These are phyloP conservation scores for Bimuria novae-zelandiae DNA, from an alignment of 2,329 filamentous ascomycete species.

Conservation along the genomic window DNA sequence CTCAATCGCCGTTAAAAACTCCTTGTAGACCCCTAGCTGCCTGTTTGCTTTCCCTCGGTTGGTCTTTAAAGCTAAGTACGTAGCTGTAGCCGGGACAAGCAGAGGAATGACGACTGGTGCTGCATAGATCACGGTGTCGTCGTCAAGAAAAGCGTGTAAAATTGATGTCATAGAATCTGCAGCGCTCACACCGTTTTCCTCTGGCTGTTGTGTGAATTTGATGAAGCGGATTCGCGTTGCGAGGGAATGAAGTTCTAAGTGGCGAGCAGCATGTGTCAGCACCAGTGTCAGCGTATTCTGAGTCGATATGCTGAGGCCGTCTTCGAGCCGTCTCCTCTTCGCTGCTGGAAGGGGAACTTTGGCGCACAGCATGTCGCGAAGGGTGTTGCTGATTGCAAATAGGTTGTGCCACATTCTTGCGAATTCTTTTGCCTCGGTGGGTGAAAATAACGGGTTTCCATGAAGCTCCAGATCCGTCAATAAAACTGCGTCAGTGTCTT, in stretches of 20 bases:
- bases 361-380: slow-evolving; percentile 11
- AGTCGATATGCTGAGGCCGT: neutral
- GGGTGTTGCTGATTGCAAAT: slow-evolving; percentile 4
- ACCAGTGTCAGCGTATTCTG: neutral
- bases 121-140: neutral
- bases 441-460: slow-evolving; percentile 2
- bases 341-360: slow-evolving; percentile 6
- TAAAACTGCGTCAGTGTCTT: neutral
- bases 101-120: slow-evolving; percentile 13
- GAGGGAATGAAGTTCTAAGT: slow-evolving; percentile 13
- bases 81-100: slow-evolving; percentile 15
- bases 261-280: slow-evolving; percentile 6
- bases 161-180: slow-evolving; percentile 7
- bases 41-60: neutral
- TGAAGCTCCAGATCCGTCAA: slow-evolving; percentile 8
- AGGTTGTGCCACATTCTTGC: slow-evolving; percentile 9
- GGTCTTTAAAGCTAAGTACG: slow-evolving; percentile 6
- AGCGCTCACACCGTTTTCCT: slow-evolving; percentile 1
- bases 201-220: neutral
- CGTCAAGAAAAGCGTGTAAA: slow-evolving; percentile 1
- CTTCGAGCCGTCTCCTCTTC: neutral
- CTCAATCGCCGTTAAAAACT: slow-evolving; percentile 8
- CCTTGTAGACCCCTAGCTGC: slow-evolving; percentile 8
- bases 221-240: slow-evolving; percentile 10
- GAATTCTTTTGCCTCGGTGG: slow-evolving; percentile 6